Evolutionary conservation across 116 monocot species (phyloP), one percentile per base, ranked within the genome.

Genomic region (Papilionanthe hybrid): DNA sequence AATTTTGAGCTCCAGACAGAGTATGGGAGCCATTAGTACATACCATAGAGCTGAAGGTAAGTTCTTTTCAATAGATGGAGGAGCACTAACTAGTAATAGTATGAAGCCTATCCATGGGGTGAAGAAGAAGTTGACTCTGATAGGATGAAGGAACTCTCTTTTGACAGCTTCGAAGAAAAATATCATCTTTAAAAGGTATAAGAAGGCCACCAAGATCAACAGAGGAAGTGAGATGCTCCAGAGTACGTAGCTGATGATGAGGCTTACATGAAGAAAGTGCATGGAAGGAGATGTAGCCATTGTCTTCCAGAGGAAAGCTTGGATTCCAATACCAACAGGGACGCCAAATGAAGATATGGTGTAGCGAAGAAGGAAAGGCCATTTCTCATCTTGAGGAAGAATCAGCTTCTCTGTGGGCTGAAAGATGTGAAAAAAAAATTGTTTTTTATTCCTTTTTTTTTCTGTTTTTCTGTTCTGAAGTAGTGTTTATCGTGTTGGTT

Each of bases 1-100:
- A 29, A 91, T 84, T 74, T 91, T 91, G 28, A 91, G 82, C 10
- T 78, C 56, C n/a, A 82, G 82, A 72, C 55, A 56, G 7, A 82
- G 53, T 10, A 82, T 32, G 9, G 82, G 82, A 6, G 78, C 41
- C 82, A 82, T 78, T 22, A 78, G 72, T 5, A 72, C 72, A 12
- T 82, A 82, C 82, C 82, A 82, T 15, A 77, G 13, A 10, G 82
- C 49, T 7, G 43, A 20, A 23, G 71, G 77, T 0, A 82, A 9
- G 42, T 72, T 55, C 42, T 43, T 17, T 15, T 77, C 71, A 1
- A 82, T 20, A 17, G 23, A 43, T 18, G 82, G 82, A 0, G 82
- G 82, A 15, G 53, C 13, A 3, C 78, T 42, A 8, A 82, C 72
- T 15, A 45, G 78, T 68, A 82, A 10, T 5, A 82, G 57, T 4